Evolutionary conservation across 306 rosid species (phyloP), one percentile per base, ranked within the genome.

Genomic region (Bauhinia variegata): DNA sequence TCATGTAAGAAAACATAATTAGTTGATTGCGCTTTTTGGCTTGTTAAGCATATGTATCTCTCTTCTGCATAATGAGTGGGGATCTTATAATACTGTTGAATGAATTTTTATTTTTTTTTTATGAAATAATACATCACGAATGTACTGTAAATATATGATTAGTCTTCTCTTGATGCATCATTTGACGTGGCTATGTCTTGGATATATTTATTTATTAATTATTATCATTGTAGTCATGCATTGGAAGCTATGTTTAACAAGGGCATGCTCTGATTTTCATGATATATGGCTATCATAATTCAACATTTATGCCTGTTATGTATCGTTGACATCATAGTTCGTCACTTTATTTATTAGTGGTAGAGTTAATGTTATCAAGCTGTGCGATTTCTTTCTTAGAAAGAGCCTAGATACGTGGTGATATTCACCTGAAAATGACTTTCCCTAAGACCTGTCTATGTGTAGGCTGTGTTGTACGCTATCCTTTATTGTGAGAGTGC

Each of bases 1-100:
- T 49, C 34, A 60, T 68, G 79, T 72, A 47, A 62, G 77, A 77
- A 58, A 64, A 18, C 64, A 31, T 50, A 39, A 14, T 54, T 62
- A 28, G 14, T 13, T 70, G 48, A 42, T 2, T 36, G 28, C 5
- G 28, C 70, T 69, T 70, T 32, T 75, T 65, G 53, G 28, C 37
- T 12, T 47, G 2, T 54, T 70, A 41, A 74, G 51, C 32, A 59
- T 49, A 54, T 17, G 64, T 70, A 65, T 32, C 36, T 68, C 11
- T 52, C 19, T 64, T 70, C 49, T 54, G 80, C 39, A 15, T 47
- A 47, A 30, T 37, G 34, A 54, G 12, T 47, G 38, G 47, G 57
- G 61, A 64, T 70, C 39, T 31, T 17, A 52, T 16, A 2, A n/a
- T 37, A 67, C 33, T 19, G 16, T 41, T 33, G 19, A 7, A 48